Conservation (phyloP, 2,329 filamentous ascomycete species). For the Stromatinia cepivora region DNA sequence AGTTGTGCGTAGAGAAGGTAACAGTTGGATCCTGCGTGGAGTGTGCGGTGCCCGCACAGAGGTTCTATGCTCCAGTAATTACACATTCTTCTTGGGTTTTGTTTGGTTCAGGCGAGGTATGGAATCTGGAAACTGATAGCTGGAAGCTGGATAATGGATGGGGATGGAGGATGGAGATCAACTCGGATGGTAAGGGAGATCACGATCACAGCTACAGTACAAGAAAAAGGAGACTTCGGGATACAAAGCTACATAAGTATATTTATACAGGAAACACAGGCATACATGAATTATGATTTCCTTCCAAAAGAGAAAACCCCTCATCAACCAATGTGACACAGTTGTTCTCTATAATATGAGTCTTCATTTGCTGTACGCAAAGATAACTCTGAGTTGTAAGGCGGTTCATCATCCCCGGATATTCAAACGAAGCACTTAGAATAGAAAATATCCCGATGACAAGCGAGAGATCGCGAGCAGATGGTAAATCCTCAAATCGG, state of each 20-base stretch:
- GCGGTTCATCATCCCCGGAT: slow-evolving; percentile 18
- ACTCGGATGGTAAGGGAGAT: slow-evolving; percentile 20
- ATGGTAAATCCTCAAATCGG: background rate
- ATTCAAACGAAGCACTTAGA: slow-evolving; percentile 11
- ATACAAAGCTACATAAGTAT: slow-evolving; percentile 4
- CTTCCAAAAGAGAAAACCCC: background rate
- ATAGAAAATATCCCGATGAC: slow-evolving; percentile 17
- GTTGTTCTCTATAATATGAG: slow-evolving; percentile 9
- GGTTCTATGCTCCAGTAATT: slow-evolving; percentile 35
- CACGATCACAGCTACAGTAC: background rate
- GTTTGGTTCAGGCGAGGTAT: background rate
- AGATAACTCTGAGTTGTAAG: slow-evolving; percentile 20
- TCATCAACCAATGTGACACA: slow-evolving; percentile 44
- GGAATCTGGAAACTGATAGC: background rate
- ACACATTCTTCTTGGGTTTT: slow-evolving; percentile 33
- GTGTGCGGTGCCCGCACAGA: slow-evolving; percentile 37
- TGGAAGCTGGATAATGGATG: background rate
- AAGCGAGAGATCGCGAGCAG: slow-evolving; percentile 1
- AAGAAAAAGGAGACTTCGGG: slow-evolving; percentile 7
- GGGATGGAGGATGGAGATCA: background rate
- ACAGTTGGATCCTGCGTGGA: slow-evolving; percentile 38
- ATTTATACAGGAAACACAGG: slow-evolving; percentile 21
- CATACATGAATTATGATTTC: background rate
- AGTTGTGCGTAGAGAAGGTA: slow-evolving; percentile 39
- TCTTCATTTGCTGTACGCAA: slow-evolving; percentile 22